Percentiles rank a stretch among this genome's conserved stretches.
Evolutionary conservation across 2,329 filamentous ascomycete species (phyloP).

Genomic region (Phyllosticta paracitricarpa): DNA sequence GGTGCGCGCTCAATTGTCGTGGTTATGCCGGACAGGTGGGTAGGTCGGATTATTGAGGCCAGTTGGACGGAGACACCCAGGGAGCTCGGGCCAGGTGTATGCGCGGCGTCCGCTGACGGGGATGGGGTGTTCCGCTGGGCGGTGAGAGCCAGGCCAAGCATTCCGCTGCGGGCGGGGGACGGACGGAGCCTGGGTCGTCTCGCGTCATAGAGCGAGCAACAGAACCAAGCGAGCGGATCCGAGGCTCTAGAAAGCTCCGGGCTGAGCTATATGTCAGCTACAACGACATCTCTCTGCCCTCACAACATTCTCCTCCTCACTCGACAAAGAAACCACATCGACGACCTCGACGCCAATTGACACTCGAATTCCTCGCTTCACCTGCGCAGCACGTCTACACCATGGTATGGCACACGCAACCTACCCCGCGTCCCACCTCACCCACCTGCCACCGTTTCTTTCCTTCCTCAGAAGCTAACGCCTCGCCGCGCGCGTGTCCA

Average conservation of each 20-base stretch:
- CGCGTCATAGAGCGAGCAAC: not conserved
- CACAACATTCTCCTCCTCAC: not conserved
- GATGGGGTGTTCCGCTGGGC: not conserved
- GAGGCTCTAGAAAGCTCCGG: not conserved
- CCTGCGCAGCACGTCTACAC: not conserved
- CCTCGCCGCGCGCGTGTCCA: constrained; percentile 10
- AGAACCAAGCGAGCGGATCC: not conserved
- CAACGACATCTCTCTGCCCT: not conserved
- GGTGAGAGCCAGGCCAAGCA: too few species aligned
- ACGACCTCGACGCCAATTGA: not conserved
- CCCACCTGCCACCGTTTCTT: not conserved
- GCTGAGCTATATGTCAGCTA: not conserved
- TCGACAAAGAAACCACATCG: not conserved
- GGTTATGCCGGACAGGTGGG: not conserved
- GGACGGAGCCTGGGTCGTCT: too few species aligned
- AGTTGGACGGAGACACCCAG: constrained; percentile 1
- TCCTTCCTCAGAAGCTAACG: not conserved
- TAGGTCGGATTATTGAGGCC: constrained; percentile 5
- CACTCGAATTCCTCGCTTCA: not conserved
- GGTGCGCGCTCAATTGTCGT: not conserved
- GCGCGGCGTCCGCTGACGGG: not conserved
- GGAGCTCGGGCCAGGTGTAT: constrained; percentile 7
- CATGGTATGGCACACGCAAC: not conserved
- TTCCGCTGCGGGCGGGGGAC: too few species aligned
- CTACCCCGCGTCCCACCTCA: not conserved